Conservation (phyloP, 257 asterid species). For the Solanum appendiculatum region DNA sequence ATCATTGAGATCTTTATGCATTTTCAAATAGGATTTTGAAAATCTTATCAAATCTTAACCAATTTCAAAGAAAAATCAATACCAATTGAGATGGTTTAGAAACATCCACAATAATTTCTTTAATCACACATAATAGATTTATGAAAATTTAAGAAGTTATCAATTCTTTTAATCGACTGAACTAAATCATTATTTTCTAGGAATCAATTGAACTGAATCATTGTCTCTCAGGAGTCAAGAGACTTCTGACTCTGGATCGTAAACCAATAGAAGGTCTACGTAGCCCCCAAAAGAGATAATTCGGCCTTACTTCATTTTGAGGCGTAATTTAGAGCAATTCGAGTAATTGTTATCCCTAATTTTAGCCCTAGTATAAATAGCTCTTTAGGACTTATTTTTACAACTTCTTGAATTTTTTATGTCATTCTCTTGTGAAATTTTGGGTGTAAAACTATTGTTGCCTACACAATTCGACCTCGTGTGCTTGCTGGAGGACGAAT, state of each 20-base stretch:
- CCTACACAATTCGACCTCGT: background rate
- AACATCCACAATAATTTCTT: background rate
- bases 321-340: too few species aligned
- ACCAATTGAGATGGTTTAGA: background rate
- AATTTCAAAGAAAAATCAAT: background rate
- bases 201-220: background rate
- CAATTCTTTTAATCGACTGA: background rate
- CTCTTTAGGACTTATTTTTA: too few species aligned
- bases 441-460: background rate
- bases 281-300: too few species aligned
- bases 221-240: background rate
- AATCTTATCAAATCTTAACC: background rate
- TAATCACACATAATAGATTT: background rate
- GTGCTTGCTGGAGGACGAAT: background rate
- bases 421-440: background rate
- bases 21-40: background rate
- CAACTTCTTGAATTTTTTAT: too few species aligned
- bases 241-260: background rate
- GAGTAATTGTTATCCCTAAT: too few species aligned
- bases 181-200: background rate
- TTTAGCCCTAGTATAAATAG: too few species aligned
- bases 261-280: too few species aligned
- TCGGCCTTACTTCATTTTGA: too few species aligned
- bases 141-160: background rate
- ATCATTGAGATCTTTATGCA: background rate